Evolutionary conservation across 1,139 yeast species (phyloP), one percentile per base, ranked within the genome.

Genomic region (Lodderomyces oxycetoniae): DNA sequence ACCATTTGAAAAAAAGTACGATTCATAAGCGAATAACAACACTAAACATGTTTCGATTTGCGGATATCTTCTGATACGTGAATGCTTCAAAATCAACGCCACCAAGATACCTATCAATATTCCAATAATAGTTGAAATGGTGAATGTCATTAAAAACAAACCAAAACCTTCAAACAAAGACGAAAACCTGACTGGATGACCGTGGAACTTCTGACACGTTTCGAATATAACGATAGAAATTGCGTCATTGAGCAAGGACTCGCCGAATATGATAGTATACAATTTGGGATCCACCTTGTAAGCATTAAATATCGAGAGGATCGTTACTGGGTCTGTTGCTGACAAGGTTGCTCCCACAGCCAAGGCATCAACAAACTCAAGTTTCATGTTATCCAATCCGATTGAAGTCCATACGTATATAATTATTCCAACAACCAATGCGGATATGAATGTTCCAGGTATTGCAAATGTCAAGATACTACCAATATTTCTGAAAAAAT

Each of bases 151-250:
- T 53, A 91, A 61, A 59, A 93, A 93, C 46, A 93, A 71, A 1
- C 97, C 96, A 32, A 88, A 73, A 71, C 98, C 99, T 63, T 87
- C 93, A 56, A 93, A 87, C 34, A 91, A 62, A 12, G 91, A 82
- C 5, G 87, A 70, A 42, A 89, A 68, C 33, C 77, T 76, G 8
- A 91, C 85, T 0, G 62, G 61, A 48, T 86, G 83, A 27, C 95
- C 97, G 50, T 89, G 94, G 57, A 93, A 87, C 58, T 88, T 87
- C 59, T 89, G 97, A 52, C 97, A 89, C 0, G 99, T 93, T 64
- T 93, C 98, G 63, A 93, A 93, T 95, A 93, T 91, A 48, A 93
- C 98, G 56, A 93, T 93, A 43, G 97, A 89, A 43, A 93, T 94
- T 28, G 99, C 98, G 63, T 93, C 99, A 55, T 93, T 93, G 38